phyloP scores from a whole-genome alignment of 2,329 filamentous ascomycete species.

The Colletotrichum musicola region DNA sequence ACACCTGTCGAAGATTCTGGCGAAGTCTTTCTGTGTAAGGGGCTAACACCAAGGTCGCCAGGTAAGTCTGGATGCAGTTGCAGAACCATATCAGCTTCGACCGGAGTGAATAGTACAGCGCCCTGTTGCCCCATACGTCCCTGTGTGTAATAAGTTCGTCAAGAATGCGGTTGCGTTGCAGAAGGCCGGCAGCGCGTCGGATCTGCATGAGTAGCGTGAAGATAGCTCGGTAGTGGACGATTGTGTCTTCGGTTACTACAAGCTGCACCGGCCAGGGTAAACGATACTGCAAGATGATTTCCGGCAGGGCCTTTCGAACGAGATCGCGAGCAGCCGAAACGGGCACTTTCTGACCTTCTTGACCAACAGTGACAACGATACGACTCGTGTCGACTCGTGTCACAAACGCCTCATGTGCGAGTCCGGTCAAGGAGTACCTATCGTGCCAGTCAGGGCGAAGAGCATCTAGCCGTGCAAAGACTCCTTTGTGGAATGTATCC shows the following conservation, averaged over 20 bases:
- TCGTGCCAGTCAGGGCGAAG: slow-evolving; percentile 78
- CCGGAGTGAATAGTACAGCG: slow-evolving; percentile 71
- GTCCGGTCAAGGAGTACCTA: slow-evolving; percentile 82
- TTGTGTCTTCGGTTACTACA: slow-evolving; percentile 75
- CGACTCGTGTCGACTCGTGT: slow-evolving; percentile 69
- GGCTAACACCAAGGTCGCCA: slow-evolving; percentile 79
- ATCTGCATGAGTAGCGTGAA: slow-evolving; percentile 84
- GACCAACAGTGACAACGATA: slow-evolving; percentile 69
- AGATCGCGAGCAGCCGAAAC: slow-evolving; percentile 54
- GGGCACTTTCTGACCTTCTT: slow-evolving; percentile 54
- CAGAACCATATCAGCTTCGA: slow-evolving; percentile 83
- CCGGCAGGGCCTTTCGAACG: slow-evolving; percentile 64
- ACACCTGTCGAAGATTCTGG: slow-evolving; percentile 67
- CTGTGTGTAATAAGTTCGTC: slow-evolving; percentile 54
- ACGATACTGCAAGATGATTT: slow-evolving; percentile 76
- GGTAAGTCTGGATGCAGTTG: slow-evolving; percentile 79
- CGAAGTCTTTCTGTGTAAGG: slow-evolving; percentile 70
- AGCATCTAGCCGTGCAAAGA: slow-evolving; percentile 82
- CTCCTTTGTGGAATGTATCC: slow-evolving; percentile 72
- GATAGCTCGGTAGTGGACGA: slow-evolving; percentile 76
- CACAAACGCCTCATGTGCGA: slow-evolving; percentile 80
- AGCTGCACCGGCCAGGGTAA: slow-evolving; percentile 78
- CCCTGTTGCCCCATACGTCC: slow-evolving; percentile 56
- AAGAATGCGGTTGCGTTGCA: slow-evolving; percentile 68
- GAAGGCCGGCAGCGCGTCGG: slow-evolving; percentile 75